A percentile compares a stretch with the other conserved stretches of the same genome.
These are phyloP conservation scores for Canariomyces notabilis DNA, from an alignment of 2,329 filamentous ascomycete species.

Conservation along the genomic window DNA sequence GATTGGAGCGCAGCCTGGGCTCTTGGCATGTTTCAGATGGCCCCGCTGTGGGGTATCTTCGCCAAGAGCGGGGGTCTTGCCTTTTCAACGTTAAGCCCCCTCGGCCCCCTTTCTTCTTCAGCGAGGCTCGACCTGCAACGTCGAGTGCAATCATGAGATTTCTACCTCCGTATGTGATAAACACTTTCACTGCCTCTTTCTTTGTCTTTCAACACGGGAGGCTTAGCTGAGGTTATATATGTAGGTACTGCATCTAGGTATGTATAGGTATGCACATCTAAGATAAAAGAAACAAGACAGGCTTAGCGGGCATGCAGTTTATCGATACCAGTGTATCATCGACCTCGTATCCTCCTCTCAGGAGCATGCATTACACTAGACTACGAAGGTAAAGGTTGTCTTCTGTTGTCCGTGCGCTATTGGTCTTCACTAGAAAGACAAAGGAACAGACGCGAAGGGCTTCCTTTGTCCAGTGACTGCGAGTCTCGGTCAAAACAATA, in stretches of 20 bases:
- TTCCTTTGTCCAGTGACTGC: not conserved
- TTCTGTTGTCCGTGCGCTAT: constrained; percentile 5
- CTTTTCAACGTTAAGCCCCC: not conserved
- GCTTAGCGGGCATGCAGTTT: not conserved
- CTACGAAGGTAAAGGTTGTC: no score
- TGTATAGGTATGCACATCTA: no score
- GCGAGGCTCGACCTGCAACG: no score
- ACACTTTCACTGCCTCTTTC: no score
- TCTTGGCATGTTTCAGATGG: constrained; percentile 6
- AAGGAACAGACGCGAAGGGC: constrained; percentile 2
- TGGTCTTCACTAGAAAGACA: not conserved
- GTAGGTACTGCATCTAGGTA: no score
- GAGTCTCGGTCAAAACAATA: constrained; percentile 5
- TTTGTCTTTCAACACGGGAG: no score
- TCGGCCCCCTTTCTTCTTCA: not conserved
- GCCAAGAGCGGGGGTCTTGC: constrained; percentile 12
- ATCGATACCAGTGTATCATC: constrained; percentile 12
- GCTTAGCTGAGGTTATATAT: no score
- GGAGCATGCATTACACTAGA: not conserved
- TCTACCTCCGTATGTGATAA: no score
- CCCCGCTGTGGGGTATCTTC: constrained; percentile 2
- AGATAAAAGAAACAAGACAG: no score
- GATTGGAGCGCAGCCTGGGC: not conserved
- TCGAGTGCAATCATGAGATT: no score
- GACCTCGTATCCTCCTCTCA: constrained; percentile 3